Conservation (phyloP, 179 eudicot genomes). For the Spinacia oleracea region DNA sequence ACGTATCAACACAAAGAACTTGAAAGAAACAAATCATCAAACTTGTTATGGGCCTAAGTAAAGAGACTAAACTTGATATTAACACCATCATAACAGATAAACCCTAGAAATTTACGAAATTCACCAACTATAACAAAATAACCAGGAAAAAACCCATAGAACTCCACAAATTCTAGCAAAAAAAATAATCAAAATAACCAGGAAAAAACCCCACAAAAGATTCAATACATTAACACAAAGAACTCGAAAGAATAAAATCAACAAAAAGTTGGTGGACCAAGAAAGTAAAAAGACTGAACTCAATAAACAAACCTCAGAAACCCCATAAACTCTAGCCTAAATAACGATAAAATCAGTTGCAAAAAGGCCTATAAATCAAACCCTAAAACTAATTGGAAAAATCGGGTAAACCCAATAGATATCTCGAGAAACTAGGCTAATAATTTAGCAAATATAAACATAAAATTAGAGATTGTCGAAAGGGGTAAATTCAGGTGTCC, state of each 20-base stretch:
- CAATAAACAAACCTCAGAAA: conserved; percentile 39
- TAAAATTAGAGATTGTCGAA: neutral
- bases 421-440: neutral
- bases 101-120: too few species aligned
- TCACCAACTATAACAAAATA: too few species aligned
- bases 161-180: too few species aligned
- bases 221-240: neutral
- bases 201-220: neutral
- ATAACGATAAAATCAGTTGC: neutral
- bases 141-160: too few species aligned
- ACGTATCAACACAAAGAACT: too few species aligned
- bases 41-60: too few species aligned
- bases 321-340: neutral
- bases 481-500: neutral
- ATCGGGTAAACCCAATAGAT: neutral
- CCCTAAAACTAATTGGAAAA: neutral
- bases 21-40: too few species aligned
- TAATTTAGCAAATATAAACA: neutral
- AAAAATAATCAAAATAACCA: neutral
- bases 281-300: conserved; percentile 36
- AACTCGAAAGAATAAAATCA: neutral
- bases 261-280: conserved; percentile 5
- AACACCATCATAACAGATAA: too few species aligned
- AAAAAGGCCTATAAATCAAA: conserved; percentile 8
- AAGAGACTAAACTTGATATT: too few species aligned